These are phyloP conservation scores for Artemisia annua DNA, from an alignment of 129 eudicot genomes.

Conservation along the genomic window DNA sequence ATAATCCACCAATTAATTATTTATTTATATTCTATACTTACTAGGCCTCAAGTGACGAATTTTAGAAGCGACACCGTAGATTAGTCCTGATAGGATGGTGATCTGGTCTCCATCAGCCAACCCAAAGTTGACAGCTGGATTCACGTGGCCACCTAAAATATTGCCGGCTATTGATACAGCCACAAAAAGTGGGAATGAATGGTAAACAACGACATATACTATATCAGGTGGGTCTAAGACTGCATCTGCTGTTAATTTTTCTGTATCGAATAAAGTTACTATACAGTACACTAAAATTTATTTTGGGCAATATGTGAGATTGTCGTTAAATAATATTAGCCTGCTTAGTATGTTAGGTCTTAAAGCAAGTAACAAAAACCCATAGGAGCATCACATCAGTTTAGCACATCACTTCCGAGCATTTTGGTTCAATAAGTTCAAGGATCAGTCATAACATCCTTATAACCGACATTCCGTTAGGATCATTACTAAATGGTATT, in stretches of 20 bases:
- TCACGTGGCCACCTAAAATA: constrained; percentile 92
- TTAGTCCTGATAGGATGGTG: constrained; percentile 65
- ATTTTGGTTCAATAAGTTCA: no score
- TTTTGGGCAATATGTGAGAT: no score
- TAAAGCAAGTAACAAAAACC: no score
- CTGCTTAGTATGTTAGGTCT: no score
- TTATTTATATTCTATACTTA: constrained; percentile 18
- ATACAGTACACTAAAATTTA: no score
- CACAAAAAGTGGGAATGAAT: constrained; percentile 77
- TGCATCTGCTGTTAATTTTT: constrained; percentile 67
- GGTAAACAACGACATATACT: constrained; percentile 72
- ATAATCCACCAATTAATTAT: no score
- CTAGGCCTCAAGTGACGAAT: constrained; percentile 78
- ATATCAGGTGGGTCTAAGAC: constrained; percentile 80
- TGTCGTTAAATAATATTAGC: no score
- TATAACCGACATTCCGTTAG: no score
- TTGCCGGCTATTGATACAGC: constrained; percentile 79
- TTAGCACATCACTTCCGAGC: no score
- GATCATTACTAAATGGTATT: no score
- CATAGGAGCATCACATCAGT: no score
- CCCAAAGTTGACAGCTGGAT: constrained; percentile 91
- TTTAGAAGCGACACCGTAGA: constrained; percentile 86
- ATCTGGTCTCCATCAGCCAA: constrained; percentile 87
- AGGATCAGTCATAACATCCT: no score
- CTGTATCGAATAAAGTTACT: constrained; percentile 26